A percentile compares a stretch with the other conserved stretches of the same genome.
phyloP scores from a whole-genome alignment of 306 rosid species.

The Ochetophila trinervis region DNA sequence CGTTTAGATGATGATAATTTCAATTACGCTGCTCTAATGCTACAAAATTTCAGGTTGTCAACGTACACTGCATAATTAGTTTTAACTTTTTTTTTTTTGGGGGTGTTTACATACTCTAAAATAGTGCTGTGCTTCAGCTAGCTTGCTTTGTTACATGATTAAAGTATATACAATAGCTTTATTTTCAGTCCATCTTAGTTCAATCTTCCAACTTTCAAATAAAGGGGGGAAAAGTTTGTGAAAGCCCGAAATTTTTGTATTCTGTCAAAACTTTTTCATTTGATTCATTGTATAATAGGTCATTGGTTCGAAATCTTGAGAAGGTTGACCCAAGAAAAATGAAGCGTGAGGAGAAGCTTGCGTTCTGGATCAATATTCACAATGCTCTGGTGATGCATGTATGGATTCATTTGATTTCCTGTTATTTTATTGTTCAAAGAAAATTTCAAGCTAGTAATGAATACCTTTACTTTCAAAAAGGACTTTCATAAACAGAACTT shows the following conservation, averaged over 20 bases:
- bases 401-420: slow-evolving; percentile 2
- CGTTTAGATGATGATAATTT: slow-evolving; percentile 29
- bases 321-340: slow-evolving; percentile 33
- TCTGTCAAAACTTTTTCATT: not conserved
- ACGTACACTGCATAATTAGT: no score
- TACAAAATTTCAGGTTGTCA: slow-evolving; percentile 29
- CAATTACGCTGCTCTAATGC: slow-evolving; percentile 29
- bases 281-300: slow-evolving; percentile 14
- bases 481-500: not conserved
- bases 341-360: slow-evolving; percentile 45
- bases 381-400: slow-evolving; percentile 47
- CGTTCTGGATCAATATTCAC: slow-evolving; percentile 44
- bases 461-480: not conserved
- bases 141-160: no score
- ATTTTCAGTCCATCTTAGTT: no score
- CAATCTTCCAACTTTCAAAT: no score
- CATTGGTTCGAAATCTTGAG: slow-evolving; percentile 36
- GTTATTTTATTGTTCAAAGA: not conserved
- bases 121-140: no score
- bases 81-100: not conserved
- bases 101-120: no score
- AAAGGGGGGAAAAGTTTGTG: no score
- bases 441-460: not conserved
- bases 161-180: no score
- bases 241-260: not conserved